A percentile compares a stretch with the other conserved stretches of the same genome.
Conservation (phyloP, 1,284 basidiomycete species). For the Boletus albobrunnescens region DNA sequence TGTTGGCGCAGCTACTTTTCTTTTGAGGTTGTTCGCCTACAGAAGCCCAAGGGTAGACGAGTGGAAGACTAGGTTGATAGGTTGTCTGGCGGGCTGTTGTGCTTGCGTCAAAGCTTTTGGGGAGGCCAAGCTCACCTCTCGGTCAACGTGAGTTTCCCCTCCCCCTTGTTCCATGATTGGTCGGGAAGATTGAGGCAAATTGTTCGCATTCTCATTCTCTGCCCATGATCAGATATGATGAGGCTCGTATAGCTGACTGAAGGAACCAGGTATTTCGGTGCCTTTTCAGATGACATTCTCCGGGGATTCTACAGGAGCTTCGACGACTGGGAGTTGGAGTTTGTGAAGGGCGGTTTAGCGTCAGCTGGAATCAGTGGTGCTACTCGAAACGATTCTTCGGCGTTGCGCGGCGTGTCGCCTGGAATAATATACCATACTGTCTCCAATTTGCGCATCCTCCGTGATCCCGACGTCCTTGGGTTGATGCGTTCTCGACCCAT, state of each 20-base stretch:
- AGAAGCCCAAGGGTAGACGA: constrained; percentile 51
- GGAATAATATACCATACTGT: constrained; percentile 63
- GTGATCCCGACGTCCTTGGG: constrained; percentile 45
- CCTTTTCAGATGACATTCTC: constrained; percentile 49
- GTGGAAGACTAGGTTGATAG: constrained; percentile 60
- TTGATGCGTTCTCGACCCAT: constrained; percentile 44
- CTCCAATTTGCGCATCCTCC: constrained; percentile 60
- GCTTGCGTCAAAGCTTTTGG: constrained; percentile 67
- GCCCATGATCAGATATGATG: constrained; percentile 1
- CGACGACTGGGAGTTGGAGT: constrained; percentile 60
- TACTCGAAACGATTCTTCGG: constrained; percentile 10
- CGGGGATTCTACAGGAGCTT: constrained; percentile 62
- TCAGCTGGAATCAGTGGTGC: constrained; percentile 33
- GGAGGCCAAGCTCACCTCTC: constrained; percentile 57
- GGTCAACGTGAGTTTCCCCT: constrained; percentile 56
- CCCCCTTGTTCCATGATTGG: not conserved
- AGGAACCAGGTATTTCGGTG: constrained; percentile 58
- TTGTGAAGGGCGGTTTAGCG: constrained; percentile 45
- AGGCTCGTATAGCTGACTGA: constrained; percentile 19
- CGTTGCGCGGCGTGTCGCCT: constrained; percentile 38
- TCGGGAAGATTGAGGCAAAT: constrained; percentile 6
- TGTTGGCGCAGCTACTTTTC: constrained; percentile 67
- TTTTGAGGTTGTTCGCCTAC: constrained; percentile 79
- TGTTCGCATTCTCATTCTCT: constrained; percentile 9
- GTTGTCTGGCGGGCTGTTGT: constrained; percentile 58